phyloP scores from a whole-genome alignment of 1,139 yeast species.

The Eremothecium cymbalariae region DNA sequence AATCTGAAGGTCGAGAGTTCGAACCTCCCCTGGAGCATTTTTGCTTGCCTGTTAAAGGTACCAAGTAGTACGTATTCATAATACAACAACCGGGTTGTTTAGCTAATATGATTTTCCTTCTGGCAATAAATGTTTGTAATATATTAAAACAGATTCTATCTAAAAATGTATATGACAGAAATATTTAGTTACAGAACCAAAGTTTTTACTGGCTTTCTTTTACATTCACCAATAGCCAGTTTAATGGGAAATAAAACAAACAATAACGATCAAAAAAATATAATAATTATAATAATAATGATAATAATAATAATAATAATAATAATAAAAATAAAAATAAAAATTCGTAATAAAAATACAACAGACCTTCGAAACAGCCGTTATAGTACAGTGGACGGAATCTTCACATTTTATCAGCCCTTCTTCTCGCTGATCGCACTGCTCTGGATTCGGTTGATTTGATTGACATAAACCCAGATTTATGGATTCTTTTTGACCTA shows the following conservation, averaged over 20 bases:
- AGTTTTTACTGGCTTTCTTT: too few relatives aligned
- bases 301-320: too few relatives aligned
- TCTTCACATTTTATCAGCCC: conserved; percentile 4
- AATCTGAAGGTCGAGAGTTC: conserved; percentile 41
- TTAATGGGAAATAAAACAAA: too few relatives aligned
- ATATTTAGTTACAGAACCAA: too few relatives aligned
- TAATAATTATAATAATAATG: too few relatives aligned
- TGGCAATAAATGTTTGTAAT: not conserved
- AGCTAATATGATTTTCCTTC: not conserved
- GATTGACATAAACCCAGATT: not conserved
- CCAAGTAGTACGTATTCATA: not conserved
- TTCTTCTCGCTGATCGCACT: conserved; percentile 3
- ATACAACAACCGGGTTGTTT: not conserved
- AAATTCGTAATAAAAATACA: too few relatives aligned
- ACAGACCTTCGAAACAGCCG: too few relatives aligned
- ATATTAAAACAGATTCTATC: not conserved
- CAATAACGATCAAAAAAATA: too few relatives aligned
- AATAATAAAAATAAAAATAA: too few relatives aligned
- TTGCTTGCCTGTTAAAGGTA: conserved; percentile 20
- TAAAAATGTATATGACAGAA: too few relatives aligned
- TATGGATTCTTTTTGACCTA: not conserved
- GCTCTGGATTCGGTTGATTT: not conserved
- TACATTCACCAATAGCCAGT: too few relatives aligned
- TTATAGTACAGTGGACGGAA: too few relatives aligned
- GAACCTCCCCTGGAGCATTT: conserved; percentile 48